Conservation (phyloP, 345 rosid genomes). For the Brassica incana region DNA sequence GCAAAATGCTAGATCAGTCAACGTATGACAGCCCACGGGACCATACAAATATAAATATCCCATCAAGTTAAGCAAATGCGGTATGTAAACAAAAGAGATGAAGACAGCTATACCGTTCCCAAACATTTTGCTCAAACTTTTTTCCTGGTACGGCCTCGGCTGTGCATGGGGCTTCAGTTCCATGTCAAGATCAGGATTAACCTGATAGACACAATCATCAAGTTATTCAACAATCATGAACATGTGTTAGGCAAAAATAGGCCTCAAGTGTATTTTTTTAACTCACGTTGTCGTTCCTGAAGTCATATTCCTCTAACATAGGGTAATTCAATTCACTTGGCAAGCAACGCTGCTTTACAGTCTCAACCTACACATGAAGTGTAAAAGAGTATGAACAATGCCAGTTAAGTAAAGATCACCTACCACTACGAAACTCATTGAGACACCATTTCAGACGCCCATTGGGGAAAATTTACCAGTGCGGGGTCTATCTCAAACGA, state of each 20-base stretch:
- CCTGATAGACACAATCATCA: slow-evolving; percentile 46
- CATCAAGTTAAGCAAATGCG: neutral
- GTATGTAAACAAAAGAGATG: neutral
- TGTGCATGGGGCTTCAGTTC: slow-evolving; percentile 94
- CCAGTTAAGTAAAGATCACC: neutral
- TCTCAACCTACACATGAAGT: slow-evolving; percentile 73
- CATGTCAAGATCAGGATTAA: slow-evolving; percentile 89
- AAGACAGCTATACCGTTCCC: slow-evolving; percentile 68
- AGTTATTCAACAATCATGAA: slow-evolving; percentile 14
- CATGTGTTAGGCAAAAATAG: neutral
- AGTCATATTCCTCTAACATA: slow-evolving; percentile 98
- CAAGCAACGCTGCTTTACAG: slow-evolving; percentile 95
- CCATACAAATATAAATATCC: neutral
- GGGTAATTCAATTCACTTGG: slow-evolving; percentile 98
- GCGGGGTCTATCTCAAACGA: slow-evolving; percentile 88
- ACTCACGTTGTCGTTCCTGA: slow-evolving; percentile 89
- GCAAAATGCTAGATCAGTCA: slow-evolving; percentile 11
- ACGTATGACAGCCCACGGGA: neutral
- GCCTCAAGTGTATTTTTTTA: neutral
- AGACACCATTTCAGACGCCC: neutral
- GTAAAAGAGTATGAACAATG: neutral
- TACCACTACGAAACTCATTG: neutral
- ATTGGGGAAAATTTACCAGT: slow-evolving; percentile 49
- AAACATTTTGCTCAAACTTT: slow-evolving; percentile 98
- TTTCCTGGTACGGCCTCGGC: slow-evolving; percentile 96